Evolutionary conservation across 805 yeast genomes (phyloP), one percentile per base, ranked within the genome.

Genomic region (Saitoella complicata): DNA sequence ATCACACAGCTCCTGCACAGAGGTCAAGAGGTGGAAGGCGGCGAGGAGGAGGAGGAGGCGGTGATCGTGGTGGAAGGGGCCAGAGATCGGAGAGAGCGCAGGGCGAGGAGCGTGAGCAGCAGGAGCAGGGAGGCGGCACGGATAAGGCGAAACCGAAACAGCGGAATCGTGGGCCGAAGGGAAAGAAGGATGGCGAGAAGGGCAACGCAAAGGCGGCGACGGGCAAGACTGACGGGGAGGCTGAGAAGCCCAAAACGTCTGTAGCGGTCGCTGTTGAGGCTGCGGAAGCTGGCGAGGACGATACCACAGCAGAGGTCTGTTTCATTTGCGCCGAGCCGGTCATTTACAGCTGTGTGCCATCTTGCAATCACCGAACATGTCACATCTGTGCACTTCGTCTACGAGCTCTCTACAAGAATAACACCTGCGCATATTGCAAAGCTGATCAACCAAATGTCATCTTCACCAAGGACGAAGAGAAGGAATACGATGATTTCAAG

Each of bases 341-440:
- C 31, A 51, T 53, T n/a, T 72, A 69, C 52, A 75, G 77, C 2
- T 84, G 94, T 0, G 55, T 81, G 7, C 72, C 91, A 1, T 82
- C 85, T 0, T 91, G 99, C 61, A 76, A 78, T 54, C 97, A 91
- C 58, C 71, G 68, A 33, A 76, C 86, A 0, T 91, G 99, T 60
- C 83, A 85, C 56, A 63, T 59, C 39, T 91, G 99, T 65, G 68
- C 84, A 0, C 72, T 88, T 51, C 70, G 95, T 51, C 86, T 85
- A 55, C 67, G 95, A 39, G 87, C 86, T 0, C 63, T 88, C 10
- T 86, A 80, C 61, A 69, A 72, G 29, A 84, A 82, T 61, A 70
- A 68, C 32, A 66, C 72, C 12, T 91, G 99, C 67, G 67, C 87
- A 41, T 78, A 85, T 38, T 91, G 99, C 61, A 75, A 50, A 50